Base-by-base conservation (phyloP, 495 filamentous ascomycete species). In the Penicillium salamii region DNA sequence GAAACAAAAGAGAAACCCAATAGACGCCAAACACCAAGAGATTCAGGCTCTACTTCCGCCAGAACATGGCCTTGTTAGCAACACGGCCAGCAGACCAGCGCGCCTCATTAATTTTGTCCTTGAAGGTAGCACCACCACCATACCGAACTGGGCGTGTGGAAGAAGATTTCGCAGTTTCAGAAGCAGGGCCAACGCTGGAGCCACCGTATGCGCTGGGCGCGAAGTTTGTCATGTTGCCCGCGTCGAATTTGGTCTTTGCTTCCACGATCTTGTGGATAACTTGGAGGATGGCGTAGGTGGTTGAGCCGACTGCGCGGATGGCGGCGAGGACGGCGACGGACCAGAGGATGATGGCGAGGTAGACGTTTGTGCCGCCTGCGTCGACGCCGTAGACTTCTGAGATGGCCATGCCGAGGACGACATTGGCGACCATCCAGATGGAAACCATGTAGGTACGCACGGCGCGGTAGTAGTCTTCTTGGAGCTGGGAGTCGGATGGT, bases 381-480 rank as follows among this genome's bases (percentile, higher is more conserved):
- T 71, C 69, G 32, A 76, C 66, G 14, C 78, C 79, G 67, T 97
- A 97, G 12, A 87, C 83, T 70, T 97, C 92, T n/a, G 80, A 85
- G 0, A 97, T 87, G 6, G 85, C 82, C 95, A 99, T 97, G 51
- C 88, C 91, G 8, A 99, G 80, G 52, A 96, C 79, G 11, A 89
- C 87, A 63, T 99, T 99, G 38, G 84, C 81, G 5, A 93, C 71
- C 84, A 99, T 89, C 95, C 95, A 99, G 26, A 83, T 77, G n/a
- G 92, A 84, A 0, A 99, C 95, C 83, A 99, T 95, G 80, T 99
- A 99, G 11, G 95, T 97, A 32, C 95, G 85, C 36, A 99, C 95
- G 37, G 89, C 90, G 57, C 90, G 87, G 76, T 99, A 99, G 76
- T 99, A 99, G 69, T 99, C 95, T 66, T 97, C 91, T 66, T 97